Base-by-base conservation (phyloP, 2,329 filamentous ascomycete species). In the Colletotrichum cereale region DNA sequence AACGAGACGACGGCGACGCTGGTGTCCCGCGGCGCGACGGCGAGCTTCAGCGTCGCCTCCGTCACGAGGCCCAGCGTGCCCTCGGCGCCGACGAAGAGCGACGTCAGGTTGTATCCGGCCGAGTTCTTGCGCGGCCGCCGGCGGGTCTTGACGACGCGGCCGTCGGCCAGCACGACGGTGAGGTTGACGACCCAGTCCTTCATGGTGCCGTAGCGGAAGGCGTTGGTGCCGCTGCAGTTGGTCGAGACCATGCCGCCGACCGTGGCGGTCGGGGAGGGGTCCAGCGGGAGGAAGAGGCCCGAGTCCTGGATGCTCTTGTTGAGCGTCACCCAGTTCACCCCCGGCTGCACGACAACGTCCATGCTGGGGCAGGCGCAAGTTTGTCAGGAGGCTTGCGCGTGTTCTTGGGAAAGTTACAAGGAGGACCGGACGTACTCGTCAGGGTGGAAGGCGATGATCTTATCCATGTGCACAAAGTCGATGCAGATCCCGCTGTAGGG, bases 151-250 rank as follows among this genome's bases (percentile, higher is more conserved):
- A 94, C 89, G 24, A 84, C 71, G 0, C 85, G 86, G 0, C 92
- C 92, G 77, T 93, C 91, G 0, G 91, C 88, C 52, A 93, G 84
- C 0, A 93, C 92, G 0, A 93, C 90, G 0, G 91, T 93, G 31
- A 94, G 79, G 73, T 91, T 92, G 70, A 93, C 83, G 1, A 93
- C 91, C 86, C 90, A 93, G 74, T 94, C 92, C 75, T 91, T 92
- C 92, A 93, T 93, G 0, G 91, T 93, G 0, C 92, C 92, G 76
- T 93, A 93, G 62, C 91, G 83, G 67, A 88, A 84, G 1, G 88
- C 87, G 74, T 89, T 89, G 0, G 88, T 89, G 0, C 87, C 87
- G 64, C 84, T 90, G 81, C 91, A 93, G 64, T 91, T 91, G 1
- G 91, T 93, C 0, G 89, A 89, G 5, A 93, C 82, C 88, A 90